These are phyloP conservation scores for Globisporangium okanoganense DNA, from an alignment of 352 stramenopile species.

Conservation along the genomic window DNA sequence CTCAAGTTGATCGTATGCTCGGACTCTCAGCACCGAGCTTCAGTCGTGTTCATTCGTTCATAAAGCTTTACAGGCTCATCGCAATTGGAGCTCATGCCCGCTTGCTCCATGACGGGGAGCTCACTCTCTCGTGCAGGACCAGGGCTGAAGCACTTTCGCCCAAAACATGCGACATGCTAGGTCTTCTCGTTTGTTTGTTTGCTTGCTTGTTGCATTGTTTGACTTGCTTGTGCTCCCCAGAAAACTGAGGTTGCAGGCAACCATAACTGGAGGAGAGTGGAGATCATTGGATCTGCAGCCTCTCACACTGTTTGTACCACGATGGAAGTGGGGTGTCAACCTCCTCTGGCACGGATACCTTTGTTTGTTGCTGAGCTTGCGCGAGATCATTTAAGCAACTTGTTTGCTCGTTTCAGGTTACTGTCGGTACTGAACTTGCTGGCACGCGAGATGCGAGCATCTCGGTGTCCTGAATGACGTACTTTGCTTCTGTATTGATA, in stretches of 20 bases:
- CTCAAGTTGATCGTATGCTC: not conserved
- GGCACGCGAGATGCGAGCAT: not conserved
- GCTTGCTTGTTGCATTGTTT: not conserved
- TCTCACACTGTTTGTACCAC: not conserved
- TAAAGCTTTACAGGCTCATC: not conserved
- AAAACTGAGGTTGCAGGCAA: not conserved
- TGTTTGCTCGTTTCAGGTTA: not conserved
- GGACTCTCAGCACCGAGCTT: not conserved
- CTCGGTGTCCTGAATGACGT: not conserved
- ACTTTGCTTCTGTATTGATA: slow-evolving; percentile 1
- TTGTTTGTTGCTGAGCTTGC: not conserved
- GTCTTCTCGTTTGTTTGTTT: not conserved
- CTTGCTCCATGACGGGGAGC: not conserved
- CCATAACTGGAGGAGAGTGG: slow-evolving; percentile 9
- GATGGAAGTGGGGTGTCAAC: not conserved
- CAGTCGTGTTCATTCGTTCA: not conserved
- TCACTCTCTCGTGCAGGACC: not conserved
- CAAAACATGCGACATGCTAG: slow-evolving; percentile 6
- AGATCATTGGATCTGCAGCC: not conserved
- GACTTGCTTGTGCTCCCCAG: not conserved
- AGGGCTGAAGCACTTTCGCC: not conserved
- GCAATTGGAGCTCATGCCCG: not conserved
- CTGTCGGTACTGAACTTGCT: not conserved
- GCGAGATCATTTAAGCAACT: not conserved
- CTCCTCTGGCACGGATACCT: too few relatives aligned